These are phyloP conservation scores for Agaricus blazei DNA, from an alignment of 768 basidiomycete species.

Conservation along the genomic window DNA sequence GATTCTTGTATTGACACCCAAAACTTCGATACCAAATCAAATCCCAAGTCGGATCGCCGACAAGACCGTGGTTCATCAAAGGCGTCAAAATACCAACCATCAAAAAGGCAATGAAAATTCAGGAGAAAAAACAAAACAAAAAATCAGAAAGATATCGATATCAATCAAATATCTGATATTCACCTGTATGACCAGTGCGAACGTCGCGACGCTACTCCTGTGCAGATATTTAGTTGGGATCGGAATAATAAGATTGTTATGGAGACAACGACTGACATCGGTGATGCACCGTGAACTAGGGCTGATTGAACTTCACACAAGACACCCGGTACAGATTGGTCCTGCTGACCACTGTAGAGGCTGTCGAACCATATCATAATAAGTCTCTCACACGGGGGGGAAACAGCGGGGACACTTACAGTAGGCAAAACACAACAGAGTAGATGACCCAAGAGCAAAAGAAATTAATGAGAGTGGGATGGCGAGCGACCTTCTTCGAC, in stretches of 20 bases:
- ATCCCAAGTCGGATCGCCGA: no score
- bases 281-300: slow-evolving; percentile 46
- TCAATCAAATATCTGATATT: neutral
- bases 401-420: slow-evolving; percentile 31
- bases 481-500: slow-evolving; percentile 37
- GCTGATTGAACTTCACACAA: slow-evolving; percentile 49
- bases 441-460: slow-evolving; percentile 53
- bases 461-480: slow-evolving; percentile 52
- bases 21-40: slow-evolving; percentile 13
- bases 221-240: neutral
- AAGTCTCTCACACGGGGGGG: neutral
- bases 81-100: no score
- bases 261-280: slow-evolving; percentile 36
- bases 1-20: slow-evolving; percentile 22
- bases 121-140: slow-evolving; percentile 10
- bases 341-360: slow-evolving; percentile 11
- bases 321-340: slow-evolving; percentile 18
- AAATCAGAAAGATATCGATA: neutral
- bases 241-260: neutral
- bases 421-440: slow-evolving; percentile 44
- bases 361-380: neutral
- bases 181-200: slow-evolving; percentile 24
- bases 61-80: no score
- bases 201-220: slow-evolving; percentile 20
- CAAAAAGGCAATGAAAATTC: slow-evolving; percentile 10